Percentiles rank a stretch among this genome's conserved stretches.
These are phyloP conservation scores for Taphrina wiesneri DNA, from an alignment of 1,139 yeast genomes.

Conservation along the genomic window DNA sequence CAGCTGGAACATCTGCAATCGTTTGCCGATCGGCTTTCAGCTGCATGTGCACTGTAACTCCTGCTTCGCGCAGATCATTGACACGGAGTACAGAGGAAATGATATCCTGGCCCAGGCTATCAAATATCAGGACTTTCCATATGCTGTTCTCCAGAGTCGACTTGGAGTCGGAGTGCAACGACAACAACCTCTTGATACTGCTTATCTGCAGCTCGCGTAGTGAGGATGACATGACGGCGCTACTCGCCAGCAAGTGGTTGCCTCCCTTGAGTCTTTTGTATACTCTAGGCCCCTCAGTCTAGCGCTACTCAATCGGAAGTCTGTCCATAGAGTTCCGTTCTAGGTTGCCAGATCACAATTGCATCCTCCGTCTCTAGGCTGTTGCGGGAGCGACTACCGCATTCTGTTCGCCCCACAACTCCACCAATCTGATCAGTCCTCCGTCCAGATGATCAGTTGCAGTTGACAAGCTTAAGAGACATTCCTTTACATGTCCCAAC, in stretches of 20 bases:
- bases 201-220: slow-evolving; percentile 27
- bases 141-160: slow-evolving; percentile 42
- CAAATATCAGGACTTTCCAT: slow-evolving; percentile 94
- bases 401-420: not conserved
- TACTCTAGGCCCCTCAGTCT: not conserved
- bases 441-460: not conserved
- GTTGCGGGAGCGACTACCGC: not conserved
- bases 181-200: slow-evolving; percentile 23
- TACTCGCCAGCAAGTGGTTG: not conserved
- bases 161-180: slow-evolving; percentile 2
- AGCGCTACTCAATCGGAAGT: not conserved
- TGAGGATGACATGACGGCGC: slow-evolving; percentile 15
- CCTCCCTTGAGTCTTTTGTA: not conserved
- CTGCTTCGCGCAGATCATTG: slow-evolving; percentile 71
- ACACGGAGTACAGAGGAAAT: slow-evolving; percentile 87
- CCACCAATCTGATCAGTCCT: not conserved
- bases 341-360: not conserved
- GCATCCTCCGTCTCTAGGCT: not conserved
- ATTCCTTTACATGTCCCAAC: too few species aligned
- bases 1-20: slow-evolving; percentile 89
- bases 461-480: not conserved
- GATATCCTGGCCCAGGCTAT: slow-evolving; percentile 74
- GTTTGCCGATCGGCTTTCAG: slow-evolving; percentile 63
- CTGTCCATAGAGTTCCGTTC: not conserved
- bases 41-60: slow-evolving; percentile 79